Evolutionary conservation across 176 grass and related monocot genomes (phyloP), one percentile per base, ranked within the genome.

Genomic region (Avena sativa): DNA sequence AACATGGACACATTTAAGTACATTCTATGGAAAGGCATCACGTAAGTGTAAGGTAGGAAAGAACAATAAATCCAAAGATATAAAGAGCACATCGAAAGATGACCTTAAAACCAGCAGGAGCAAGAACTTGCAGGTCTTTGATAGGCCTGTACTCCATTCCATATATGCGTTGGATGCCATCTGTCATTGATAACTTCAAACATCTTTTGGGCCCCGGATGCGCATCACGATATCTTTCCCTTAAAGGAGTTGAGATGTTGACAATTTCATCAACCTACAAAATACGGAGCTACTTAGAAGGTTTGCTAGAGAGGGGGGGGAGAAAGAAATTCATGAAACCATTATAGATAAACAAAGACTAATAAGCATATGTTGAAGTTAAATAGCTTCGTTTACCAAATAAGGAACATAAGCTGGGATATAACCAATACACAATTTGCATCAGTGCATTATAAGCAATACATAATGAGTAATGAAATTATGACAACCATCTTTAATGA

Each of bases 71-170:
- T 44, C 4, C 17, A 82, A 68, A 85, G 76, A 58, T 16, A 87
- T 60, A 61, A 38, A 79, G 20, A 71, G 63, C 52, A 38, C 49
- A 84, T 50, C 1, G 58, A 82, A 90, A 60, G 10, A 64, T 67
- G 32, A 98, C 96, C 96, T 98, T 98, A 82, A 98, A 90, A 83
- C 93, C 96, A 85, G 92, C 91, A 80, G 92, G 86, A 84, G 93
- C 92, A 74, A 98, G 93, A 90, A 96, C 94, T 83, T 90, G 76
- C 74, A 96, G 87, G 25, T 91, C 90, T 90, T 90, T 98, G 76
- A 96, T 93, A 8, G 96, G 92, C 66, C 90, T 92, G 81, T 98
- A 98, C 76, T 98, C 96, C 59, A 94, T 94, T 46, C 96, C 96
- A 91, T 91, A 95, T 69, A 94, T 72, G 4, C 23, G 89, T 55